These are phyloP conservation scores for Anisodus acutangulus DNA, from an alignment of 257 asterid species.

Conservation along the genomic window DNA sequence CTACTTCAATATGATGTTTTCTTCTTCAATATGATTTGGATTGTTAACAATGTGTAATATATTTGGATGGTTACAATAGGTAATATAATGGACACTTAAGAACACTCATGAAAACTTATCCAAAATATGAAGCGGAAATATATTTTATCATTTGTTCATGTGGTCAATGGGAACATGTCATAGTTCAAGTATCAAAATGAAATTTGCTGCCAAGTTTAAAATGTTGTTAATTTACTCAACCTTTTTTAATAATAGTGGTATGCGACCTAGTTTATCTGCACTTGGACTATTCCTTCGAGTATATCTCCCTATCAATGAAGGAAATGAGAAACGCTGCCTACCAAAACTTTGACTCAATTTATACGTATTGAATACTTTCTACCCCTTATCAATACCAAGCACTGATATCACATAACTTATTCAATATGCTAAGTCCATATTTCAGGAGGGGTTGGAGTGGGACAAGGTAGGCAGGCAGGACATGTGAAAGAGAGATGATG, in stretches of 20 bases:
- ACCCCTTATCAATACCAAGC: too few species aligned
- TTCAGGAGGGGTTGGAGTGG: not conserved
- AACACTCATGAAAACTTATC: too few species aligned
- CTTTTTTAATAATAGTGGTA: too few species aligned
- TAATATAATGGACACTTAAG: too few species aligned
- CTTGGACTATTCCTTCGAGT: not conserved
- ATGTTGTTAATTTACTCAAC: too few species aligned
- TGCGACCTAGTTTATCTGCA: not conserved
- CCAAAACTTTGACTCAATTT: too few species aligned
- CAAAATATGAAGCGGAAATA: too few species aligned
- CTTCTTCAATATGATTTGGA: not conserved
- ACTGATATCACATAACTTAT: not conserved
- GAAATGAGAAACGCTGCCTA: not conserved
- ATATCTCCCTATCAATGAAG: not conserved
- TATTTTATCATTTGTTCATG: too few species aligned
- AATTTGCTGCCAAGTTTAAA: too few species aligned
- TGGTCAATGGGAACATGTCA: too few species aligned
- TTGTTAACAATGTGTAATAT: too few species aligned
- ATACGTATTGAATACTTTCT: not conserved
- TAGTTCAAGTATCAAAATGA: too few species aligned
- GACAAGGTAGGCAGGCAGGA: constrained; percentile 29
- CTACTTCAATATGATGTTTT: not conserved
- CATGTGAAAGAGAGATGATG: constrained; percentile 28
- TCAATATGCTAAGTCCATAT: not conserved
- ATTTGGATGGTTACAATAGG: not conserved